phyloP scores from a whole-genome alignment of 257 asterid species.

The Dorcoceras hygrometricum region DNA sequence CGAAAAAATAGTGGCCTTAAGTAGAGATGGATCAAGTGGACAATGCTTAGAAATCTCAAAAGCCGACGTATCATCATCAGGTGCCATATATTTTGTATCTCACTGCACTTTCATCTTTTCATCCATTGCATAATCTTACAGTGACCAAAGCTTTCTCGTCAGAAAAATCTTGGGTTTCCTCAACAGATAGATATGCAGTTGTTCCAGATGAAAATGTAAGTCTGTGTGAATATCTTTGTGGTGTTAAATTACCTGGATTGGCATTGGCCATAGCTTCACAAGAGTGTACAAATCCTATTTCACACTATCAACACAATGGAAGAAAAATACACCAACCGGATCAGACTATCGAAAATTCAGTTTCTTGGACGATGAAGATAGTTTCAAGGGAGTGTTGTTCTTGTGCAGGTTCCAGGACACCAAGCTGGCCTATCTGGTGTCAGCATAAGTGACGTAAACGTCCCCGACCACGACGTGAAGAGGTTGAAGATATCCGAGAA shows the following conservation, averaged over 20 bases:
- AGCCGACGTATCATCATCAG: slow-evolving; percentile 59
- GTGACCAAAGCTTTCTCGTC: slow-evolving; percentile 9
- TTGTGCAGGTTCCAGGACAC: slow-evolving; percentile 42
- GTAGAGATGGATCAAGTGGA: slow-evolving; percentile 81
- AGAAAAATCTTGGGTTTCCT: slow-evolving; percentile 78
- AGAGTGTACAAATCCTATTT: neutral
- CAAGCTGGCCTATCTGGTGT: slow-evolving; percentile 23
- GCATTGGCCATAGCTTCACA: neutral
- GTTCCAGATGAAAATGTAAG: slow-evolving; percentile 91
- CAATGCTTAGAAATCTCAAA: slow-evolving; percentile 71
- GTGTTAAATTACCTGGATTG: neutral
- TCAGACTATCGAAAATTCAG: neutral
- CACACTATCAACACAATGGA: neutral
- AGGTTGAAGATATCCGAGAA: slow-evolving; percentile 49
- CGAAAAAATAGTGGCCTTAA: slow-evolving; percentile 79
- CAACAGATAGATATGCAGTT: slow-evolving; percentile 84
- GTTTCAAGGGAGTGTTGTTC: neutral
- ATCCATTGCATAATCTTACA: neutral
- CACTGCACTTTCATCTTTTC: neutral
- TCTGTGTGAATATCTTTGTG: neutral
- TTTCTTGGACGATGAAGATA: slow-evolving; percentile 6
- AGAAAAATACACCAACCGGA: neutral
- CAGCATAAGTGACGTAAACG: slow-evolving; percentile 48
- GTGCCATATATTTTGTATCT: slow-evolving; percentile 25
- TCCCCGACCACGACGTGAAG: slow-evolving; percentile 76